Base-by-base conservation (phyloP, 2,329 filamentous ascomycete genomes). In the Cercospora sp. region DNA sequence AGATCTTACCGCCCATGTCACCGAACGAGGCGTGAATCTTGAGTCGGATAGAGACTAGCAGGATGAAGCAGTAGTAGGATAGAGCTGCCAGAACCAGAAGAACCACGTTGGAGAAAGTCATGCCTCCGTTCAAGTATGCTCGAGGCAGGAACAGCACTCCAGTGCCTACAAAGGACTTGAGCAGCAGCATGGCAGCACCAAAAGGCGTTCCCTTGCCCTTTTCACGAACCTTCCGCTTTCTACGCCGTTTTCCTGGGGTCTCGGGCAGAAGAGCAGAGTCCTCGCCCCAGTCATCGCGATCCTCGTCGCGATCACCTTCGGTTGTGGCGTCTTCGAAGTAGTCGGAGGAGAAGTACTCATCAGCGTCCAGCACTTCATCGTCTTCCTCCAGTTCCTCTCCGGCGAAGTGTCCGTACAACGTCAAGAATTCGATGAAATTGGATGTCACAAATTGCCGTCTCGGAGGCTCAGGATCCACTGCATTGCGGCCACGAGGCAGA, bases 161-260 rank as follows among this genome's bases (percentile, higher is more conserved):
- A 0, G 95, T 99, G 21, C 96, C 95, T 59, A 99, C 95, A 77
- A 99, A 99, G 0, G 94, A 98, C 83, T 99, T 99, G 72, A 99
- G 88, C 51, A 99, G 85, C 64, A 99, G 85, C 73, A 97, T 81
- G 10, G 91, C 90, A 9, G 95, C 94, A 70, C 91, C 92, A 71
- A 89, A 89, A 3, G 91, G 89, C 61, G 88, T 91, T 74, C 92
- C 94, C 64, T 89, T 93, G 45, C 94, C 92, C 69, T 88, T 87
- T 63, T 89, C 87, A 51, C 92, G 90, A 62, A 87, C 85, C 82
- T 93, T 94, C 77, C 92, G 89, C 81, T 89, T 90, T 76, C 92
- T 88, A 81, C 88, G 90, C 68, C 89, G 88, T 74, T 91, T 86
- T 10, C 84, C 85, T 5, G 86, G 86, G 10, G 85, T 91, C 9